A percentile compares a stretch with the other conserved stretches of the same genome.
Evolutionary conservation across 2,329 filamentous ascomycete species (phyloP).

Genomic region (Cryphonectria japonica): DNA sequence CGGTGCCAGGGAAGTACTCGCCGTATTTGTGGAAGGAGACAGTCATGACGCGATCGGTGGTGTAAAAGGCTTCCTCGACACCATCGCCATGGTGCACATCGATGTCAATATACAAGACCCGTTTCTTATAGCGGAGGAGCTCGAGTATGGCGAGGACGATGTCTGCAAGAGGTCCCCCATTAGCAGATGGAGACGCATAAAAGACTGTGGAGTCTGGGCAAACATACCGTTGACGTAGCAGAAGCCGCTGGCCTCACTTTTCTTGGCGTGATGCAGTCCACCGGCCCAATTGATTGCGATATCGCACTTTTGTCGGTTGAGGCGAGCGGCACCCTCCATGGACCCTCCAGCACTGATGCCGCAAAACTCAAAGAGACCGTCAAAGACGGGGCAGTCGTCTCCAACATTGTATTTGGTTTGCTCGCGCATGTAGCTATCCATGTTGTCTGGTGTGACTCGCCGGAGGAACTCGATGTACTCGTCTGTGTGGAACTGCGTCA

Average conservation of each 20-base stretch:
- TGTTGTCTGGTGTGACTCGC: conserved; percentile 97
- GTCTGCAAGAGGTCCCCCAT: conserved; percentile 64
- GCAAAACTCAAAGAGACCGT: conserved; percentile 96
- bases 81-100: conserved; percentile 87
- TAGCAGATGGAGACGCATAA: conserved; percentile 32
- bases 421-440: conserved; percentile 90
- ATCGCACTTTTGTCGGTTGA: conserved; percentile 90
- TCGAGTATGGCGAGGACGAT: conserved; percentile 96
- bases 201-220: conserved; percentile 38
- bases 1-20: conserved; percentile 92
- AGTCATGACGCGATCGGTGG: conserved; percentile 83
- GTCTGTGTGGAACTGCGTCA: conserved; percentile 91
- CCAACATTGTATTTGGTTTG: conserved; percentile 94
- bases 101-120: conserved; percentile 96
- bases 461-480: conserved; percentile 95
- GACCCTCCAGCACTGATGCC: conserved; percentile 92
- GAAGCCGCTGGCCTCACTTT: conserved; percentile 93
- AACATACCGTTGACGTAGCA: conserved; percentile 95
- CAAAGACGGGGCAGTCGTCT: conserved; percentile 96
- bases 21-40: conserved; percentile 96
- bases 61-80: conserved; percentile 84
- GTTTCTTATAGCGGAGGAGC: conserved; percentile 84
- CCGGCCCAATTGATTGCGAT: conserved; percentile 99
- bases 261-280: conserved; percentile 95
- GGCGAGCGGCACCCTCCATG: conserved; percentile 87